A percentile compares a stretch with the other conserved stretches of the same genome.
phyloP scores from a whole-genome alignment of 495 filamentous ascomycete genomes.

The Podospora comata region DNA sequence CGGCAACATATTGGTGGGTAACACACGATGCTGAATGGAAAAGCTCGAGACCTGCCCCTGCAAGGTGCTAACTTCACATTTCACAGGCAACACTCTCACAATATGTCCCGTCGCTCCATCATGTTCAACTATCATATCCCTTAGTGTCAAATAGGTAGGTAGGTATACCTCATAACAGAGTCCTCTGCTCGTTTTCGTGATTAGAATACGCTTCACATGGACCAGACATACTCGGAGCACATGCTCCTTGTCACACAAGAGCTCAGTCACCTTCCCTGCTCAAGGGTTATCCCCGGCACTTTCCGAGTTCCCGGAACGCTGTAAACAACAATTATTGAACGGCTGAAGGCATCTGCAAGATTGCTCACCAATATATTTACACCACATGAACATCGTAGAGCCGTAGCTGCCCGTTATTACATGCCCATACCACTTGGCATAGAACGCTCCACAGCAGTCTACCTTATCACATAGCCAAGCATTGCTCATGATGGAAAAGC shows the following conservation, averaged over 20 bases:
- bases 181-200: not conserved
- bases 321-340: not conserved
- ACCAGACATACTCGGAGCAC: not conserved
- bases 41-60: not conserved
- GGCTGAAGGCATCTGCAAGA: not conserved
- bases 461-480: not conserved
- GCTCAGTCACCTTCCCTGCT: not conserved
- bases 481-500: not conserved
- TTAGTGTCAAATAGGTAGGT: too few species aligned
- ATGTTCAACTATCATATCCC: not conserved
- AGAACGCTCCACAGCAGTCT: not conserved
- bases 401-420: not conserved
- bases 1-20: not conserved
- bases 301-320: not conserved
- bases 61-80: not conserved
- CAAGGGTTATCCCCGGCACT: not conserved
- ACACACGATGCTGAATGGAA: not conserved
- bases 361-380: not conserved
- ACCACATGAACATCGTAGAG: not conserved
- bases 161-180: too few species aligned
- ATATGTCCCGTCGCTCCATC: not conserved
- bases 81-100: not conserved
- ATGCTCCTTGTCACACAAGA: not conserved
- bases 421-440: not conserved
- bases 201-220: not conserved